These are phyloP conservation scores for Phytophthora chlamydospora DNA, from an alignment of 352 stramenopile species.

Conservation along the genomic window DNA sequence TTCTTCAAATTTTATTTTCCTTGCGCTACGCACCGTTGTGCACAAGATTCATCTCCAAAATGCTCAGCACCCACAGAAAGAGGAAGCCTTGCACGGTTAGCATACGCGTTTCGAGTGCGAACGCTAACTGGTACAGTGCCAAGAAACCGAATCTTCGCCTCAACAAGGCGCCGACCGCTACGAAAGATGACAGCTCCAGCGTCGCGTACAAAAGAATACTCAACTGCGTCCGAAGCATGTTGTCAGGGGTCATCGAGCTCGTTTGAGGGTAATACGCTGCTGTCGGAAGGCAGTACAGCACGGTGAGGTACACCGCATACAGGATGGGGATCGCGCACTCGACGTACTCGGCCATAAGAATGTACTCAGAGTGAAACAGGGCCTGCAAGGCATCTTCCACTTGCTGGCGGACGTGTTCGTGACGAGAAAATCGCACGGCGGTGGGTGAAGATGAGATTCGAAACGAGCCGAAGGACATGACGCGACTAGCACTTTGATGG, in stretches of 20 bases:
- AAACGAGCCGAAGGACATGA: background rate
- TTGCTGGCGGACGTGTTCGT: background rate
- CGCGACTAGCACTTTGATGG: too few relatives aligned
- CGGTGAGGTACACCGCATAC: constrained; percentile 25
- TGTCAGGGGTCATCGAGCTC: background rate
- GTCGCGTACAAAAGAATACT: background rate
- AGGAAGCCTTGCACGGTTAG: too few relatives aligned
- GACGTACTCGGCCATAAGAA: constrained; percentile 33
- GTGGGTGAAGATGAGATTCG: background rate
- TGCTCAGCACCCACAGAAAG: too few relatives aligned
- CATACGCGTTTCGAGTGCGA: too few relatives aligned
- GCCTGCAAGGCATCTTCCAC: constrained; percentile 13
- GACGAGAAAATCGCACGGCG: background rate
- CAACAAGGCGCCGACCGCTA: too few relatives aligned
- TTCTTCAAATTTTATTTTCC: too few relatives aligned
- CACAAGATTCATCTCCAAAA: too few relatives aligned
- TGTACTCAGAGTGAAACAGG: constrained; percentile 36
- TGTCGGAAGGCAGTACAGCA: constrained; percentile 30
- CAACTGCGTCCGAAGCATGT: background rate
- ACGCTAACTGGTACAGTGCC: too few relatives aligned
- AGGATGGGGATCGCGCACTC: constrained; percentile 32
- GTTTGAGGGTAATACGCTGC: constrained; percentile 30
- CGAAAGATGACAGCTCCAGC: too few relatives aligned
- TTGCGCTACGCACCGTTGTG: too few relatives aligned
- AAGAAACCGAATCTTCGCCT: too few relatives aligned